Base-by-base conservation (phyloP, 2,329 filamentous ascomycete species). In the Neonectria neomacrospora region DNA sequence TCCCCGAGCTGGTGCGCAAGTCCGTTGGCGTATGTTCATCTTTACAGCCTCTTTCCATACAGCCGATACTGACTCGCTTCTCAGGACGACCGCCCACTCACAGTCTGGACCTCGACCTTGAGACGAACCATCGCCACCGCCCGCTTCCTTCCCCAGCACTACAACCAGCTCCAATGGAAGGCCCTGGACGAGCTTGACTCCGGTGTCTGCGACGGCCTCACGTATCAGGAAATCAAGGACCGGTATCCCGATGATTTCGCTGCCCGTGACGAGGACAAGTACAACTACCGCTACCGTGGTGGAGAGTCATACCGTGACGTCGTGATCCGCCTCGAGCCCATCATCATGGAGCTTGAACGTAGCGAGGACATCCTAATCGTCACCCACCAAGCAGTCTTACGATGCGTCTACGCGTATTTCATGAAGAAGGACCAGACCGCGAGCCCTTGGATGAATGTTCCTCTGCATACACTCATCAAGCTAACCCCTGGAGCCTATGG, bases 321-420 rank as follows among this genome's bases (percentile, higher is more conserved):
- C 1, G 96, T 99, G 42, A 98, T 97, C 74, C 93, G 96, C 1
- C 89, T 99, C 0, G 96, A 99, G 76, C 96, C 96, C 66, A 99
- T 99, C 80, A 99, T 99, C 81, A 99, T 99, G 96, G 96, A 99
- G 78, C 85, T 99, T 55, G 96, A 99, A 80, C 89, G 96, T 66
- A 93, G 91, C 71, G 96, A 98, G 79, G 96, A 99, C 76, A 97
- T 99, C 70, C 88, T 99, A 64, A 98, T 99, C 71, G 94, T 99
- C 65, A 98, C 96, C 3, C 96, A 99, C 78, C 96, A 99, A 81
- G 96, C 96, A 14, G 95, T 99, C 34, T 84, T 99, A 66, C 89
- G 96, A 63, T 99, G 96, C 83, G 97, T 99, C 73, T 99, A 98
- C 76, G 93, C 96, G 30, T 99, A 99, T 80, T 99, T 98, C 79